These are phyloP conservation scores for Jatropha multifida DNA, from an alignment of 441 rosid species.

Conservation along the genomic window DNA sequence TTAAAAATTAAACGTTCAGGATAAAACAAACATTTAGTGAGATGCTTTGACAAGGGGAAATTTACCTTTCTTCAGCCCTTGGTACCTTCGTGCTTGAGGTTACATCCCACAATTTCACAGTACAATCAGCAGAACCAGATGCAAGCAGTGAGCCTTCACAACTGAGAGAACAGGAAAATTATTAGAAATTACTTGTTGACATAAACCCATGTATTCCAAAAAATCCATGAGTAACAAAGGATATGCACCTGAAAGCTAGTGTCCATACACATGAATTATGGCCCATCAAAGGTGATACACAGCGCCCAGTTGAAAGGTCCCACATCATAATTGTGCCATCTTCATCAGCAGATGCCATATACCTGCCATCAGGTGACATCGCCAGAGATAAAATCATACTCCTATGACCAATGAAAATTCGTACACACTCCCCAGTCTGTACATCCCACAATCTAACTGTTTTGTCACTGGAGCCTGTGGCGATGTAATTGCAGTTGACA, in stretches of 20 bases:
- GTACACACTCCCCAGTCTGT: conserved; percentile 85
- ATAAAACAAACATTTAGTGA: background rate
- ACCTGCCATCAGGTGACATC: conserved; percentile 94
- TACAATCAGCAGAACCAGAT: conserved; percentile 97
- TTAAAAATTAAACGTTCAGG: background rate
- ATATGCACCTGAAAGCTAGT: conserved; percentile 76
- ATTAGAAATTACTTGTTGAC: background rate
- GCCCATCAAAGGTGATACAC: conserved; percentile 89
- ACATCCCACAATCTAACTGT: conserved; percentile 96
- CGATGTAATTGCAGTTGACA: conserved; percentile 92
- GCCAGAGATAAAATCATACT: conserved; percentile 92
- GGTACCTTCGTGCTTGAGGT: conserved; percentile 63
- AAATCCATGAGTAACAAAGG: background rate
- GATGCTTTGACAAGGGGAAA: background rate
- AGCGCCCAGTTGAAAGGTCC: conserved; percentile 93
- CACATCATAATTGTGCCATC: conserved; percentile 98
- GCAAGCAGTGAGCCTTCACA: conserved; percentile 93
- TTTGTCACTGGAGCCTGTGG: conserved; percentile 95
- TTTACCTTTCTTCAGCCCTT: conserved; percentile 78
- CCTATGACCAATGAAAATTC: conserved; percentile 92
- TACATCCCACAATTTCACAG: conserved; percentile 91
- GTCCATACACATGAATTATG: conserved; percentile 94
- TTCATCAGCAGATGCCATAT: conserved; percentile 98
- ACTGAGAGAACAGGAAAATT: conserved; percentile 37
- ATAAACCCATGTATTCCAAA: background rate